Conservation (phyloP, 148 eudicot genomes). For the Linanthus parryae region DNA sequence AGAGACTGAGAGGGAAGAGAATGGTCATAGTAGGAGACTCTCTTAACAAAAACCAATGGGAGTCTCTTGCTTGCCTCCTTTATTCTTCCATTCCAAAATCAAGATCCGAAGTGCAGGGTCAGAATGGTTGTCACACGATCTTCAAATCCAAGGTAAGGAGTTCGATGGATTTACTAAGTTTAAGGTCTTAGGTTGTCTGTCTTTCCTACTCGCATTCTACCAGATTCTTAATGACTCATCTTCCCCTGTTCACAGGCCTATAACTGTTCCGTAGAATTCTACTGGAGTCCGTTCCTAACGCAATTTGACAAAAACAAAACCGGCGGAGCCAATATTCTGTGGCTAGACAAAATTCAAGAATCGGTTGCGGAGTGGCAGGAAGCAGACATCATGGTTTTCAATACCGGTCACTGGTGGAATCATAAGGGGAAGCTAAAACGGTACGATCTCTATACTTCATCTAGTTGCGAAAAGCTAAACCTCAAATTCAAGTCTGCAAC, state of each 20-base stretch:
- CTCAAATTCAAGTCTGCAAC: too few species aligned
- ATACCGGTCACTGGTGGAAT: slow-evolving; percentile 64
- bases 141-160: slow-evolving; percentile 39
- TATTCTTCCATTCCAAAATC: slow-evolving; percentile 31
- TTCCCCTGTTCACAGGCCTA: slow-evolving; percentile 32
- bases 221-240: background rate
- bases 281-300: slow-evolving; percentile 52
- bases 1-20: slow-evolving; percentile 39
- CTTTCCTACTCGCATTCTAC: too few species aligned
- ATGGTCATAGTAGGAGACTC: slow-evolving; percentile 45
- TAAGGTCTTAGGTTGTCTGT: too few species aligned
- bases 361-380: slow-evolving; percentile 36
- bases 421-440: slow-evolving; percentile 27
- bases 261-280: slow-evolving; percentile 43
- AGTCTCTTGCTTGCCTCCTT: slow-evolving; percentile 48
- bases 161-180: too few species aligned
- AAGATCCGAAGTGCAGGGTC: slow-evolving; percentile 14
- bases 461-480: too few species aligned
- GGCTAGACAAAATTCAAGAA: slow-evolving; percentile 27
- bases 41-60: slow-evolving; percentile 46
- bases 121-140: slow-evolving; percentile 16
- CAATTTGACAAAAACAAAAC: slow-evolving; percentile 21
- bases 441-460: too few species aligned
- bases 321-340: slow-evolving; percentile 30
- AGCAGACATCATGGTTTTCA: slow-evolving; percentile 53